phyloP scores from a whole-genome alignment of 345 rosid genomes.

The Camelina hispida region DNA sequence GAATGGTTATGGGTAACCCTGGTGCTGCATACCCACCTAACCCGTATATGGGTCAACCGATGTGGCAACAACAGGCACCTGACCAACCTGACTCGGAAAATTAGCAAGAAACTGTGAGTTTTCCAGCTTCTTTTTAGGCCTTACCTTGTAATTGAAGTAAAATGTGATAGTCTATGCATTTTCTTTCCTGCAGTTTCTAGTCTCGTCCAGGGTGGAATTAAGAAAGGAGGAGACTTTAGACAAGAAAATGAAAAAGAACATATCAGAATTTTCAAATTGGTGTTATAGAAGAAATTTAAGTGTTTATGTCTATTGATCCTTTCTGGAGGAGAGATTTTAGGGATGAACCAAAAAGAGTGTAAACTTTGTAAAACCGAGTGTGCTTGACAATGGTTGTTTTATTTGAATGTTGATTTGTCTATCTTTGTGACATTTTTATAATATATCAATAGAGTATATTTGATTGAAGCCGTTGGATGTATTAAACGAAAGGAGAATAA shows the following conservation, averaged over 20 bases:
- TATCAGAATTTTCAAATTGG: conserved; percentile 23
- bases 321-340: conserved; percentile 15
- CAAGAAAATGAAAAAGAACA: conserved; percentile 34
- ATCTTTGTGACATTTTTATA: not conserved
- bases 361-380: conserved; percentile 21
- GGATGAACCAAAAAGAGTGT: conserved; percentile 23
- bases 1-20: conserved; percentile 89
- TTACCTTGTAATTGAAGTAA: conserved; percentile 1
- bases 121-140: conserved; percentile 24
- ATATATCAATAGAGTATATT: not conserved
- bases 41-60: conserved; percentile 73
- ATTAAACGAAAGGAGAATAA: not conserved
- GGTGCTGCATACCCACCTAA: conserved; percentile 70
- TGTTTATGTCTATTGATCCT: conserved; percentile 19
- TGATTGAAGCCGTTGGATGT: not conserved
- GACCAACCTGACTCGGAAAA: conserved; percentile 73
- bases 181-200: conserved; percentile 25
- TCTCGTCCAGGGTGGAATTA: conserved; percentile 18
- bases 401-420: conserved; percentile 26
- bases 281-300: conserved; percentile 36
- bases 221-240: conserved; percentile 37
- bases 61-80: conserved; percentile 74
- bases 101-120: conserved; percentile 43
- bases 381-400: conserved; percentile 26
- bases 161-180: not conserved